These are phyloP conservation scores for Leishmania major DNA, from an alignment of 208 protist genomes.

Conservation along the genomic window DNA sequence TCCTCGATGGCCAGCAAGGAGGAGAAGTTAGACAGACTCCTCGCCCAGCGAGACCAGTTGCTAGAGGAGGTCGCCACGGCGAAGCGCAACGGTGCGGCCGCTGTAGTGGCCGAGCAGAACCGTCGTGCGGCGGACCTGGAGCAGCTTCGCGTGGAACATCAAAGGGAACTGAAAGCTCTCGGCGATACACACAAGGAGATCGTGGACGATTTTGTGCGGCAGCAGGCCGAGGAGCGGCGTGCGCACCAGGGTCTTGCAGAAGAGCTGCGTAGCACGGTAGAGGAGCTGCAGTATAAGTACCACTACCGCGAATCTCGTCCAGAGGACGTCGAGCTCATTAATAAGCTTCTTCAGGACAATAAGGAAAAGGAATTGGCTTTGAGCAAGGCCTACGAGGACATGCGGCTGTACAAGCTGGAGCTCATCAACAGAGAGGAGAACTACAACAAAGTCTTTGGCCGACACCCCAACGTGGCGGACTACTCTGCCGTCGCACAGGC, in stretches of 20 bases:
- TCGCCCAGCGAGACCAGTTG: conserved; percentile 31
- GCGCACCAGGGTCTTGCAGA: conserved; percentile 38
- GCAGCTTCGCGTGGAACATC: conserved; percentile 34
- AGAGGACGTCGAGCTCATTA: conserved; percentile 91
- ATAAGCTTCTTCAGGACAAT: conserved; percentile 80
- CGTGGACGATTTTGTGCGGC: conserved; percentile 53
- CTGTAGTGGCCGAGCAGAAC: conserved; percentile 19
- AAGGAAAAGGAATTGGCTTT: conserved; percentile 74
- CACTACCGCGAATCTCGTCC: conserved; percentile 88
- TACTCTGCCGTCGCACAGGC: conserved; percentile 24
- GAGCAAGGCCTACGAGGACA: conserved; percentile 84
- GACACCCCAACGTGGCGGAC: conserved; percentile 61
- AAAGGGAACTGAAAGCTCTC: conserved; percentile 33
- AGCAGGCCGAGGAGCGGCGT: conserved; percentile 44
- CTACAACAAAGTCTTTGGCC: conserved; percentile 94
- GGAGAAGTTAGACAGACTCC: conserved; percentile 22
- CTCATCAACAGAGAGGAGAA: conserved; percentile 95
- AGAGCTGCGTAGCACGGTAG: conserved; percentile 43
- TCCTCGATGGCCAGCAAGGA: conserved; percentile 10
- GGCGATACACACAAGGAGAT: conserved; percentile 43
- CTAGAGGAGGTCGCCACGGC: conserved; percentile 32
- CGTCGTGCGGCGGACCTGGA: conserved; percentile 35
- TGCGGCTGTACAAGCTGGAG: conserved; percentile 94
- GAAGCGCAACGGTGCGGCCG: conserved; percentile 19
- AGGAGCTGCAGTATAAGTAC: conserved; percentile 89